Conservation (phyloP, 2,329 filamentous ascomycete genomes). For the Pseudocercospora macadamiae region DNA sequence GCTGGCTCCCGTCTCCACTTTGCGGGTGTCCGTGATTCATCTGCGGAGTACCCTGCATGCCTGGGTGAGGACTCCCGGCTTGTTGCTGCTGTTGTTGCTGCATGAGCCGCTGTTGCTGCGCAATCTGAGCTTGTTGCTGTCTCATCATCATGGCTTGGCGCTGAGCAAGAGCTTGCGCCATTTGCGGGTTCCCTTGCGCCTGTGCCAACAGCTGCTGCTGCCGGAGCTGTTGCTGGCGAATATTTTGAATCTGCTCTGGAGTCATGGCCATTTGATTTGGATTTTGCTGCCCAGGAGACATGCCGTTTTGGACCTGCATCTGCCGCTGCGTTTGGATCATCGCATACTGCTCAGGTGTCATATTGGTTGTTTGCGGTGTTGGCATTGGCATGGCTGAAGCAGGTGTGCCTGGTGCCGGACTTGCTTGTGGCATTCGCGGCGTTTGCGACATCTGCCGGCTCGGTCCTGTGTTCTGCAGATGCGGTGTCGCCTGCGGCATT, state of each 20-base stretch:
- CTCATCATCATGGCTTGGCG: conserved; percentile 28
- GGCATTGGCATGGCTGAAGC: conserved; percentile 33
- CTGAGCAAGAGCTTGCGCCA: conserved; percentile 29
- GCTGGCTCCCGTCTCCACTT: conserved; percentile 28
- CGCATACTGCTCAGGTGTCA: conserved; percentile 36
- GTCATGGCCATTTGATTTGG: conserved; percentile 27
- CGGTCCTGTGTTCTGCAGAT: conserved; percentile 39
- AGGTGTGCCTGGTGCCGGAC: conserved; percentile 37
- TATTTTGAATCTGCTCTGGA: conserved; percentile 39
- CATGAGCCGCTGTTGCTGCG: conserved; percentile 23
- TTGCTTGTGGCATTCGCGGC: conserved; percentile 40
- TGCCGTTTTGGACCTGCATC: conserved; percentile 32
- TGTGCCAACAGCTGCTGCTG: conserved; percentile 33
- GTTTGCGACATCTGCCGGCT: conserved; percentile 42
- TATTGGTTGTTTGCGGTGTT: conserved; percentile 30
- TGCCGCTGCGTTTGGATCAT: conserved; percentile 40
- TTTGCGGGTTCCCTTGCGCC: conserved; percentile 25
- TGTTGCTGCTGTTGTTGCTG: conserved; percentile 25
- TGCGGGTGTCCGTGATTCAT: conserved; percentile 31
- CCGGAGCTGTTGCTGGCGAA: conserved; percentile 38
- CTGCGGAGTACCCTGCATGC: conserved; percentile 26
- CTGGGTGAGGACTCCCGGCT: conserved; percentile 22
- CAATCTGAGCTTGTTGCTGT: conserved; percentile 33
- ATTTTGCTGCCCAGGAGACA: conserved; percentile 23
- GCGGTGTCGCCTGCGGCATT: conserved; percentile 43